These are phyloP conservation scores for Ophiostoma montium DNA, from an alignment of 2,329 filamentous ascomycete genomes.

Conservation along the genomic window DNA sequence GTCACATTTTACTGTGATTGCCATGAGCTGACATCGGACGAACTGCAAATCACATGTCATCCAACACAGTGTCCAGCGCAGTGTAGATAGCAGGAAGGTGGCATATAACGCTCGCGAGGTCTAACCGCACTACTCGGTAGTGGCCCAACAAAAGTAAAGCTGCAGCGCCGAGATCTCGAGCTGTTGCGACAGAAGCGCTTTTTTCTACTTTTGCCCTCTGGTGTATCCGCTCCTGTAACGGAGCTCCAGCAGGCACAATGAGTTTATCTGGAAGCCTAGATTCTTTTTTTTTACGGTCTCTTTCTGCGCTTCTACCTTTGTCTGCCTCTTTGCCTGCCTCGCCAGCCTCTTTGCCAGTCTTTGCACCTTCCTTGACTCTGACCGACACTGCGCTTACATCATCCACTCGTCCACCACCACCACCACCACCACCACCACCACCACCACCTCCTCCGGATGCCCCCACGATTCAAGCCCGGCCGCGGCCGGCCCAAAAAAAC, in stretches of 20 bases:
- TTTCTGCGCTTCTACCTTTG: neutral
- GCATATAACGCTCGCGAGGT: too few relatives aligned
- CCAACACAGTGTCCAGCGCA: too few relatives aligned
- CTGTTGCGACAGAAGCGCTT: neutral
- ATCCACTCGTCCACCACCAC: neutral
- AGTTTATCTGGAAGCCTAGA: neutral
- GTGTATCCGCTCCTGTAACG: neutral
- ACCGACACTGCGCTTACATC: neutral
- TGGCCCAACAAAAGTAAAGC: too few relatives aligned
- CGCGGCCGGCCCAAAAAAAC: conserved; percentile 6
- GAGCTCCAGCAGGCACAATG: neutral
- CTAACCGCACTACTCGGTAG: too few relatives aligned
- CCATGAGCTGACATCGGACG: too few relatives aligned
- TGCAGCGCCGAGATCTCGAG: too few relatives aligned
- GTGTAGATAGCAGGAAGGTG: too few relatives aligned
- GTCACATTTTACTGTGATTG: too few relatives aligned
- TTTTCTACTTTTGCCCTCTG: neutral
- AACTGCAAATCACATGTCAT: too few relatives aligned
- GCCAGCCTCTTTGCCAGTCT: neutral
- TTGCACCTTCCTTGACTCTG: neutral
- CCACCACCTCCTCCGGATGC: neutral
- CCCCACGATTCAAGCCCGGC: conserved; percentile 3
- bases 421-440: neutral
- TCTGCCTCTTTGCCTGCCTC: neutral
- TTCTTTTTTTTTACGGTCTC: neutral